Conservation (phyloP, 371 early-diverging fungal genomes). For the Rhizopus delemar region DNA sequence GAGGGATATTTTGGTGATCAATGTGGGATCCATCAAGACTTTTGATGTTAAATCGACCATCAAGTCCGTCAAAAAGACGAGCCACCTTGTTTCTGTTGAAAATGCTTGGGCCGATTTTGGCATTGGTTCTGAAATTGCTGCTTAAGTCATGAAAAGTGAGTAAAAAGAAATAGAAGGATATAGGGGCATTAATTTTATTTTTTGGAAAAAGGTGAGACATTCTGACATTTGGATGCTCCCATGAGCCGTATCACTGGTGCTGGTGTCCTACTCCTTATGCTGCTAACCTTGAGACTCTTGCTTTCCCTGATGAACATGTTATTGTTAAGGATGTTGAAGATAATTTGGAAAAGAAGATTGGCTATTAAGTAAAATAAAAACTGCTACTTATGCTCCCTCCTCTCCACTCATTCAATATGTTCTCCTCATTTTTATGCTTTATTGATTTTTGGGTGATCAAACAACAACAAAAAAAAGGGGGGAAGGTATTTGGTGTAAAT, state of each 20-base stretch:
- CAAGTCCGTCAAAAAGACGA: conserved; percentile 96
- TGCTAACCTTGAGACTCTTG: conserved; percentile 87
- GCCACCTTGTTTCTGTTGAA: conserved; percentile 96
- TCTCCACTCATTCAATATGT: too few relatives aligned
- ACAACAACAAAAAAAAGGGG: too few relatives aligned
- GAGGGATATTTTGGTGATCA: conserved; percentile 90
- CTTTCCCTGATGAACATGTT: conserved; percentile 88
- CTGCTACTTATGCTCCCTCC: too few relatives aligned
- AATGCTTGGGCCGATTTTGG: conserved; percentile 98
- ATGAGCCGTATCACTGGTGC: conserved; percentile 95
- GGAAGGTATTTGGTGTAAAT: too few relatives aligned
- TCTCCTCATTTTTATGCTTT: too few relatives aligned
- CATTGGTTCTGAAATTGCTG: conserved; percentile 96
- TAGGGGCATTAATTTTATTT: background rate
- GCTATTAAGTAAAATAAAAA: conserved; percentile 17
- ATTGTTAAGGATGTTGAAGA: conserved; percentile 79
- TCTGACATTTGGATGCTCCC: conserved; percentile 95
- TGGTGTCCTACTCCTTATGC: conserved; percentile 99
- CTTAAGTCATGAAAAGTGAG: conserved; percentile 90
- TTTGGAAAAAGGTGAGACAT: conserved; percentile 73
- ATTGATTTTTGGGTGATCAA: too few relatives aligned
- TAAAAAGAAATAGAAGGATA: background rate
- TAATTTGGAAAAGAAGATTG: conserved; percentile 56
- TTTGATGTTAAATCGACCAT: conserved; percentile 93
- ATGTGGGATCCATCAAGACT: conserved; percentile 97